phyloP scores from a whole-genome alignment of 2,329 filamentous ascomycete genomes.

The Helotiales sp. region DNA sequence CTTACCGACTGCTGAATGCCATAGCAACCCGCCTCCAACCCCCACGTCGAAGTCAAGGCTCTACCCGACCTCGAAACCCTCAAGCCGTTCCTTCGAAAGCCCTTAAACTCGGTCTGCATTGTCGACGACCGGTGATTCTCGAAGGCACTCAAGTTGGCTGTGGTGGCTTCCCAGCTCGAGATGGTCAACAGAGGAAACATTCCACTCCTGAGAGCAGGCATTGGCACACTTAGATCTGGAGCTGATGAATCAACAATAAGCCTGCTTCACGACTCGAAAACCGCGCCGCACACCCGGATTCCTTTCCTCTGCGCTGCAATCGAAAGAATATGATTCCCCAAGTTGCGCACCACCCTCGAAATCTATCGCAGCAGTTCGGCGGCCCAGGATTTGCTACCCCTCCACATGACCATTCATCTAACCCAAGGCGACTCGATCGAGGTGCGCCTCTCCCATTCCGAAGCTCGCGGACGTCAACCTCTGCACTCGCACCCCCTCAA shows the following conservation, averaged over 20 bases:
- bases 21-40: neutral
- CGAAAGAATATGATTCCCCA: slow-evolving; percentile 47
- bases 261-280: slow-evolving; percentile 17
- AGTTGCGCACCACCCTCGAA: slow-evolving; percentile 43
- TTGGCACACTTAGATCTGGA: slow-evolving; percentile 33
- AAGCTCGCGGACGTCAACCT: slow-evolving; percentile 31
- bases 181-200: slow-evolving; percentile 34
- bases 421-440: slow-evolving; percentile 24
- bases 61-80: neutral
- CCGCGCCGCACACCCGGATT: slow-evolving; percentile 21
- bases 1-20: neutral
- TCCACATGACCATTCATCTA: slow-evolving; percentile 27
- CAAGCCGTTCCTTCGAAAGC: slow-evolving; percentile 4
- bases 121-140: slow-evolving; percentile 9
- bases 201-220: slow-evolving; percentile 37
- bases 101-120: neutral
- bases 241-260: slow-evolving; percentile 25
- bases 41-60: neutral
- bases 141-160: slow-evolving; percentile 25
- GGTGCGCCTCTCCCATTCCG: slow-evolving; percentile 27
- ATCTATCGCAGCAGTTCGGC: slow-evolving; percentile 29
- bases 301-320: slow-evolving; percentile 15
- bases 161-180: slow-evolving; percentile 30
- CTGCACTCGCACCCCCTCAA: slow-evolving; percentile 22
- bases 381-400: slow-evolving; percentile 27